phyloP scores from a whole-genome alignment of 176 grass and related monocot species.

The barley (Hordeum vulgare) region MorexV3_pseudomolecules_assembly NC_058524.1:129854692-129855191 shows the following conservation, averaged over 20 bases:
- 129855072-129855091: neutral
- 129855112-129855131: neutral
- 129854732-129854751: slow-evolving; percentile 11
- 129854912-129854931: slow-evolving; percentile 35
- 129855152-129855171: neutral
- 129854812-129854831: slow-evolving; percentile 48
- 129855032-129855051: neutral
- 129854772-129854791: slow-evolving; percentile 58
- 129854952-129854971: slow-evolving; percentile 26
- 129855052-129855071: neutral
- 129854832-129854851: neutral
- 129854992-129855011: slow-evolving; percentile 7
- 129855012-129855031: neutral
- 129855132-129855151: neutral
- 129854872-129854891: neutral
- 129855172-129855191: neutral
- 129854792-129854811: slow-evolving; percentile 35
- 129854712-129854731: slow-evolving; percentile 44
- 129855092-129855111: neutral
- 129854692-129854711: slow-evolving; percentile 40
- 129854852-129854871: slow-evolving; percentile 25
- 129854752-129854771: slow-evolving; percentile 34
- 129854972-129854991: slow-evolving; percentile 36
- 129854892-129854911: slow-evolving; percentile 1
- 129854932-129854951: slow-evolving; percentile 42